Base-by-base conservation (phyloP, 2,329 filamentous ascomycete species). In the Zymoseptoria ardabiliae region DNA sequence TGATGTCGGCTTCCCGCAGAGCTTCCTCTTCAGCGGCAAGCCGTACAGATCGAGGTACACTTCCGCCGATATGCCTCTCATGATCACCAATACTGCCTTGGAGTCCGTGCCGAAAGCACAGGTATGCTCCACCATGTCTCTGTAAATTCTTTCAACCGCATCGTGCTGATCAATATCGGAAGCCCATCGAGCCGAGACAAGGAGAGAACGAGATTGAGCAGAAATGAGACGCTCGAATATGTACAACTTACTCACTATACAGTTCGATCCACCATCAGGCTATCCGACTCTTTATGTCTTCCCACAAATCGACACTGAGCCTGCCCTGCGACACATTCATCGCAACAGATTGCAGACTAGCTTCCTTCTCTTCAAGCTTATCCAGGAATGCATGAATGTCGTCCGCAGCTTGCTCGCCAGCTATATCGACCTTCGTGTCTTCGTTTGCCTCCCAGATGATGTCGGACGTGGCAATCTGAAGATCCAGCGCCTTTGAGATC, bases 401-500 rank as follows among this genome's bases (percentile, higher is more conserved):
- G 54, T 81, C 76, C 0, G 81, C 79, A 1, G 82, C 79, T 11
- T 82, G 78, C 13, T 81, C 76, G 17, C 82, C 80, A 59, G 87
- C 81, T 48, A 92, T 68, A 7, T 78, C 77, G 19, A 89, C 83
- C 71, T 83, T 84, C 0, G 89, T 92, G 62, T 96, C 91, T 68
- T 87, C 84, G 61, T 93, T 94, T 0, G 91, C 83, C 60, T 87
- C 84, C 87, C 90, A 97, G 50, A 96, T 81, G 56, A 97, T 93
- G 58, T 95, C 90, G 19, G 85, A 85, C 65, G 85, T 87, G 58
- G 88, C 77, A 52, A 95, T 82, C 60, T 87, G 82, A 61, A 95
- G 74, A 0, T 80, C 82, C 20, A 89, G 80, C 45, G 81, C 78
- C 64, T 82, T 79, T 3, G 83, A 79, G n/a, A 96, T 71, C 11